phyloP scores from a whole-genome alignment of 2,329 filamentous ascomycete genomes.

The Dactylellina parvicollis region DNA sequence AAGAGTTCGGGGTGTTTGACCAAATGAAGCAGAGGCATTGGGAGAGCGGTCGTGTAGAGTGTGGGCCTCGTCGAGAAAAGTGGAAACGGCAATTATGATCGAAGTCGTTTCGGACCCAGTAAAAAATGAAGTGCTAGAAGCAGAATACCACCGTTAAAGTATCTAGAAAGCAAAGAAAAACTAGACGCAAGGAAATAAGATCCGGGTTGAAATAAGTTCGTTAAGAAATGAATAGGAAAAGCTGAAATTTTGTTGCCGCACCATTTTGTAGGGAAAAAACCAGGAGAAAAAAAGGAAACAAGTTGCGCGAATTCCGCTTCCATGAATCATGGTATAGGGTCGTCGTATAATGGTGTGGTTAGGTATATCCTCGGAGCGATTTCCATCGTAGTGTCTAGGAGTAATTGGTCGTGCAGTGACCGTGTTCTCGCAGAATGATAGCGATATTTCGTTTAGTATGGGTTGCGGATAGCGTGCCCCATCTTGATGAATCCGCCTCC shows the following conservation, averaged over 20 bases:
- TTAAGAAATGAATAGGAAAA: slow-evolving; percentile 27
- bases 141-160: slow-evolving; percentile 50
- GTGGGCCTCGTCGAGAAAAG: slow-evolving; percentile 52
- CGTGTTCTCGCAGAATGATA: not conserved
- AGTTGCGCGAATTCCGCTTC: slow-evolving; percentile 18
- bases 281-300: slow-evolving; percentile 7
- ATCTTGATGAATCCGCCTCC: not conserved
- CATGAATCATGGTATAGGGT: slow-evolving; percentile 31
- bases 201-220: slow-evolving; percentile 37
- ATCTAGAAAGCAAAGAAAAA: slow-evolving; percentile 41
- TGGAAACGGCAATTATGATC: slow-evolving; percentile 44
- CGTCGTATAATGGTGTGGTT: not conserved
- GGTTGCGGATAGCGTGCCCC: not conserved
- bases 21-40: slow-evolving; percentile 27
- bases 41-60: slow-evolving; percentile 17
- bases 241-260: slow-evolving; percentile 40
- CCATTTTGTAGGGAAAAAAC: slow-evolving; percentile 38
- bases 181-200: slow-evolving; percentile 8
- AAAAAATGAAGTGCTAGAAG: slow-evolving; percentile 47
- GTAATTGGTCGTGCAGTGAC: not conserved
- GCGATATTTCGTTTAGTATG: not conserved
- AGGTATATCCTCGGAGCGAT: not conserved
- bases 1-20: slow-evolving; percentile 39
- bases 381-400: not conserved
- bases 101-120: slow-evolving; percentile 25